These are phyloP conservation scores for Kwoniella heveanensis DNA, from an alignment of 768 basidiomycete genomes.

Conservation along the genomic window DNA sequence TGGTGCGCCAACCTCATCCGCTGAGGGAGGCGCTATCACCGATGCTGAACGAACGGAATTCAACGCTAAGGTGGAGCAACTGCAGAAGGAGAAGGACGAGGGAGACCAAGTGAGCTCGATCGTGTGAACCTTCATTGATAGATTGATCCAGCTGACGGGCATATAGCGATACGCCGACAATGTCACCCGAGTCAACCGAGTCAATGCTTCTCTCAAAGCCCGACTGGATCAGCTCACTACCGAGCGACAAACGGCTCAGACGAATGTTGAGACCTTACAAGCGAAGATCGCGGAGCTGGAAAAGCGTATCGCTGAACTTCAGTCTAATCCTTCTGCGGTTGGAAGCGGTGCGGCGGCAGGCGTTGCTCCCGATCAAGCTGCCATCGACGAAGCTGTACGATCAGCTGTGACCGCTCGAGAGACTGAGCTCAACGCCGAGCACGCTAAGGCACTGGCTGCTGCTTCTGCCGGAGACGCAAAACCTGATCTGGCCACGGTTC, in stretches of 20 bases:
- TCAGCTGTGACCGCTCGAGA: conserved; percentile 42
- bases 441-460: conserved; percentile 31
- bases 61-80: conserved; percentile 28
- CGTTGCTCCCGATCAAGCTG: conserved; percentile 18
- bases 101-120: conserved; percentile 27
- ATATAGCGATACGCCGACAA: conserved; percentile 40
- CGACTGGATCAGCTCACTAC: conserved; percentile 17
- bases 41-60: conserved; percentile 14
- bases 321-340: conserved; percentile 2
- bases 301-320: conserved; percentile 21
- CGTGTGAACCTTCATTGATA: no score
- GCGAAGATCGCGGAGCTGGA: conserved; percentile 31
- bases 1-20: conserved; percentile 3
- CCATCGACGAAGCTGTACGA: conserved; percentile 46
- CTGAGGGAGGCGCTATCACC: conserved; percentile 6
- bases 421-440: conserved; percentile 36
- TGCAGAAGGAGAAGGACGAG: conserved; percentile 37
- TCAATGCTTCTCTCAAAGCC: conserved; percentile 27
- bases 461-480: conserved; percentile 4
- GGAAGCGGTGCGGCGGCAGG: not conserved
- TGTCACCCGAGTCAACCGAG: conserved; percentile 44
- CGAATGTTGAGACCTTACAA: conserved; percentile 15
- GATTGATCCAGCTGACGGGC: not conserved
- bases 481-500: conserved; percentile 1
- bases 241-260: conserved; percentile 10